phyloP scores from a whole-genome alignment of 2,329 filamentous ascomycete species.

The Nemania abortiva region DNA sequence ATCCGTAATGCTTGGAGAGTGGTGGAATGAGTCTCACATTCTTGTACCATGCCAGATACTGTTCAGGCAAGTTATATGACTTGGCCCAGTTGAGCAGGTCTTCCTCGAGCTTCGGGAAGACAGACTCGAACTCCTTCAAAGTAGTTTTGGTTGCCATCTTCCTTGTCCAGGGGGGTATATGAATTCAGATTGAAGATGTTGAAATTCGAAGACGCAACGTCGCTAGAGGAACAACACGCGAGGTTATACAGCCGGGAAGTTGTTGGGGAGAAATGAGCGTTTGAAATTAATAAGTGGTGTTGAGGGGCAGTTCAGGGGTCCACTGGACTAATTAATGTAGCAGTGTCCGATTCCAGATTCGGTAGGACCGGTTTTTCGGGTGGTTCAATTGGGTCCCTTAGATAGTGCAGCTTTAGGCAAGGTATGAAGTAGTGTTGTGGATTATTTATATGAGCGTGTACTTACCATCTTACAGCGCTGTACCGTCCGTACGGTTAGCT shows the following conservation, averaged over 20 bases:
- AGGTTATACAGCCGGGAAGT: constrained; percentile 17
- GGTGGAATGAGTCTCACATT: constrained; percentile 65
- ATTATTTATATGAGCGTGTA: not conserved
- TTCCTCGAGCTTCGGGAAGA: constrained; percentile 88
- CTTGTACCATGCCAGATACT: constrained; percentile 88
- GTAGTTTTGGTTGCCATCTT: constrained; percentile 78
- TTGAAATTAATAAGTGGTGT: constrained; percentile 29
- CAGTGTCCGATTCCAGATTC: constrained; percentile 36
- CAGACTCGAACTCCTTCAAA: constrained; percentile 86
- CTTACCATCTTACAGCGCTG: not conserved
- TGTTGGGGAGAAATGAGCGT: constrained; percentile 29
- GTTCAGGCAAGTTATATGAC: constrained; percentile 84
- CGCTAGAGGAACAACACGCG: not conserved
- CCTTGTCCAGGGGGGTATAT: constrained; percentile 20
- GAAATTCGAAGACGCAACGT: not conserved
- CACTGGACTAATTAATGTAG: constrained; percentile 27
- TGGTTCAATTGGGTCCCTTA: constrained; percentile 8
- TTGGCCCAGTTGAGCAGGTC: constrained; percentile 83
- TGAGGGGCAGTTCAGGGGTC: constrained; percentile 38
- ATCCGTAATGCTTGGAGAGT: not conserved
- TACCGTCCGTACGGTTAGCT: not conserved
- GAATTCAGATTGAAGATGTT: not conserved
- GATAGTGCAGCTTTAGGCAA: not conserved
- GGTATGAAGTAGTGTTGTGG: not conserved
- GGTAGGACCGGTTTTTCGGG: constrained; percentile 33